Conservation (phyloP, 805 yeast genomes). For the Saccharomycopsis javanensis region DNA sequence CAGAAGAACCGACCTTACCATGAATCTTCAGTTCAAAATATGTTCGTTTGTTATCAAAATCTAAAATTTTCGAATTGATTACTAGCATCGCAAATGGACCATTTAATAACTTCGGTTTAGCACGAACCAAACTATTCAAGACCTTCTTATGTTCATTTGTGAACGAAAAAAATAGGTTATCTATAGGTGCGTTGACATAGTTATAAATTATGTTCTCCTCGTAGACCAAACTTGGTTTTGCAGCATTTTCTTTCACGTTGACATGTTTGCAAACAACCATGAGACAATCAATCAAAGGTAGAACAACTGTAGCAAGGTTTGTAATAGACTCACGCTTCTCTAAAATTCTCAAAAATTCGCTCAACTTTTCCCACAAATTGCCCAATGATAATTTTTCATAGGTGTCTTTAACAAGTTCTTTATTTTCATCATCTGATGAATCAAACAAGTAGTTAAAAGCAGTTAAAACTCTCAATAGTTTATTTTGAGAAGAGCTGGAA, state of each 20-base stretch:
- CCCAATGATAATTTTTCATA: constrained; percentile 66
- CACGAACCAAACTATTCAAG: constrained; percentile 82
- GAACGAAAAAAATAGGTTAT: constrained; percentile 70
- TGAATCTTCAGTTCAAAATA: constrained; percentile 74
- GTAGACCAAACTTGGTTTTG: constrained; percentile 46
- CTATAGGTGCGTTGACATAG: constrained; percentile 65
- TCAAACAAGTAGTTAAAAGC: constrained; percentile 79
- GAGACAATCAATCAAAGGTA: constrained; percentile 83
- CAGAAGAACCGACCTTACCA: constrained; percentile 31
- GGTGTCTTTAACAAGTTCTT: constrained; percentile 39
- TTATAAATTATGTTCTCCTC: constrained; percentile 51
- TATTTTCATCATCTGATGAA: constrained; percentile 24
- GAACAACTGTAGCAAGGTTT: constrained; percentile 65
- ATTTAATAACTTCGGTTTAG: constrained; percentile 86
- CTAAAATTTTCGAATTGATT: constrained; percentile 78
- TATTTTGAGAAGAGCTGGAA: constrained; percentile 80
- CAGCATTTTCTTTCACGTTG: constrained; percentile 46
- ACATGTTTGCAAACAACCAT: constrained; percentile 96
- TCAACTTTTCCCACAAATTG: constrained; percentile 73
- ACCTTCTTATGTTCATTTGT: constrained; percentile 84
- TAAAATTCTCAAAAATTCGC: constrained; percentile 56
- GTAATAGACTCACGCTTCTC: constrained; percentile 49
- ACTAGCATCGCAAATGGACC: constrained; percentile 91
- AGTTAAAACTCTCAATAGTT: constrained; percentile 73
- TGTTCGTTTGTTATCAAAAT: constrained; percentile 86